Evolutionary conservation across 2,329 filamentous ascomycete genomes (phyloP), one percentile per base, ranked within the genome.

Genomic region (Botryotinia globosa): DNA sequence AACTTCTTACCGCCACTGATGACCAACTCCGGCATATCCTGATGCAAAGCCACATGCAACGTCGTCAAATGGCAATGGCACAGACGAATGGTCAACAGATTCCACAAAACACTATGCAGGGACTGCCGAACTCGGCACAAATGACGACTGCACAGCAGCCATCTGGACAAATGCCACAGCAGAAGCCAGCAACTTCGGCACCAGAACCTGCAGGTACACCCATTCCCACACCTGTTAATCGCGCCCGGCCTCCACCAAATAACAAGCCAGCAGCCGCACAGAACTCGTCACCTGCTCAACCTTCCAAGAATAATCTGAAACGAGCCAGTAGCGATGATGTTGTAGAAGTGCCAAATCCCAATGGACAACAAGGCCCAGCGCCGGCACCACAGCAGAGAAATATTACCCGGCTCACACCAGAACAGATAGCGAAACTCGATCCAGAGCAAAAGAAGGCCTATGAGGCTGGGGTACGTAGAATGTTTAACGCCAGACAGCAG

Each of bases 301-400:
- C 78, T 9, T 34, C 75, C 73, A 85, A 86, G 74, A 83, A 77
- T 48, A 71, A 72, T 37, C 72, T 83, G 37, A 85, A 84, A 77
- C 80, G 85, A 73, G 77, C 82, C 5, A 81, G 75, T 63, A 81
- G 80, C 71, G 85, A 87, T 75, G 85, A 87, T 76, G 78, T 82
- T n/a, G 77, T 82, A 51, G 84, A 85, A 72, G 77, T 81, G 45
- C 82, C 82, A 63, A 81, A 83, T 74, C 81, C 81, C 12, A 81
- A 82, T 72, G 58, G 71, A 18, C 77, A 77, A 58, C 78, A 74
- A 45, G 63, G 63, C 9, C 70, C 63, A 61, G 72, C 74, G 54
- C 65, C 75, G 39, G 51, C 73, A 18, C 71, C 75, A 14, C 80
- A 80, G 61, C 82, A 81, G 72, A 76, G 76, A 68, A 81, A 76